Evolutionary conservation across 768 basidiomycete genomes (phyloP).

Genomic region (Sarcomyxa edulis): DNA sequence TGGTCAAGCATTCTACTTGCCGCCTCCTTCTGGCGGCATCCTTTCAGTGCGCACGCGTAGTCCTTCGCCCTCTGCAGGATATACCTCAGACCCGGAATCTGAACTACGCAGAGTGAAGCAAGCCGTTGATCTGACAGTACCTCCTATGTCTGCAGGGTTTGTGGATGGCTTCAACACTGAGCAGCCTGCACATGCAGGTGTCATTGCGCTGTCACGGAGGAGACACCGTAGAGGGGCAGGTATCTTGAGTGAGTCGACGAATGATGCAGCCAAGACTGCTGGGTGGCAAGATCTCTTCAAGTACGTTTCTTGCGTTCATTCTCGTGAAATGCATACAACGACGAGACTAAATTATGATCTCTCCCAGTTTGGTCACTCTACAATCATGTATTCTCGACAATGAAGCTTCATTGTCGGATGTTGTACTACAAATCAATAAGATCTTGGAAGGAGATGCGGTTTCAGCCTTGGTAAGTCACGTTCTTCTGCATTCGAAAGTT

Average conservation of each 20-base stretch:
- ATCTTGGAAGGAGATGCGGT: slow-evolving; percentile 36
- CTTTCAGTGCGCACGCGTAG: slow-evolving; percentile 27
- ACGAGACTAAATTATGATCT: too few relatives aligned
- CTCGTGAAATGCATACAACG: too few relatives aligned
- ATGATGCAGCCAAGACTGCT: slow-evolving; percentile 37
- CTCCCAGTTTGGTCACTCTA: slow-evolving; percentile 44
- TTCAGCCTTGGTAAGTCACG: slow-evolving; percentile 35
- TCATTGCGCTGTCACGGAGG: slow-evolving; percentile 21
- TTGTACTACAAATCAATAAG: slow-evolving; percentile 42
- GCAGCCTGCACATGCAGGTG: slow-evolving; percentile 10
- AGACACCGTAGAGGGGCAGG: slow-evolving; percentile 24
- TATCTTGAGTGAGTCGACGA: slow-evolving; percentile 7
- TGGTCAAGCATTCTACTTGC: slow-evolving; percentile 55
- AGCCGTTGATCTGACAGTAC: slow-evolving; percentile 12
- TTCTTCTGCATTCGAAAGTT: slow-evolving; percentile 7
- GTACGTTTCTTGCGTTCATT: slow-evolving; percentile 45
- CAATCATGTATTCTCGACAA: slow-evolving; percentile 50
- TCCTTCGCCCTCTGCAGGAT: slow-evolving; percentile 56
- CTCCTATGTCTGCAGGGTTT: slow-evolving; percentile 4
- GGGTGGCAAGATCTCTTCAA: slow-evolving; percentile 67
- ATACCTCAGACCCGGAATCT: slow-evolving; percentile 69
- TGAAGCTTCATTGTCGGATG: slow-evolving; percentile 40
- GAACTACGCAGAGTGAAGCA: slow-evolving; percentile 39
- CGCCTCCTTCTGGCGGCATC: slow-evolving; percentile 24
- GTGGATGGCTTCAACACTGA: too few relatives aligned